Evolutionary conservation across 345 rosid genomes (phyloP).

Genomic region (Citrus trifoliata): DNA sequence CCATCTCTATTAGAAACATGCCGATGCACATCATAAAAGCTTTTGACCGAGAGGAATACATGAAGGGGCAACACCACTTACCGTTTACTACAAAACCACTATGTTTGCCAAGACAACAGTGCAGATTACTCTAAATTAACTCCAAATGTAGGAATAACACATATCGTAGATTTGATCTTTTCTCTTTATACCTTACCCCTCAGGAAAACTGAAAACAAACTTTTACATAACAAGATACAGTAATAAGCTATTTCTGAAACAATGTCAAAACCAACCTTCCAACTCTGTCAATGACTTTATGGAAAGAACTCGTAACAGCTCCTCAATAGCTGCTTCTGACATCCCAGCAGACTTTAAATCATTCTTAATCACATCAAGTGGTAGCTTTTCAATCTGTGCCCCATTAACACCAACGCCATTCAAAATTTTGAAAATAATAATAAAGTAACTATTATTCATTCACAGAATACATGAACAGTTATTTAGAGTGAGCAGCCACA

Average conservation of each 20-base stretch:
- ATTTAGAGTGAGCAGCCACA: neutral
- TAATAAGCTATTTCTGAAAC: neutral
- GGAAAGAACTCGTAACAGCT: constrained; percentile 73
- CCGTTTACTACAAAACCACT: neutral
- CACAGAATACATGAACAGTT: neutral
- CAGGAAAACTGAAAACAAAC: neutral
- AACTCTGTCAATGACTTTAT: constrained; percentile 68
- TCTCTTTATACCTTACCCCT: neutral
- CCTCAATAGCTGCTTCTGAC: constrained; percentile 61
- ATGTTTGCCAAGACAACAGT: neutral
- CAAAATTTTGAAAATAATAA: neutral
- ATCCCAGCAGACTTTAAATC: constrained; percentile 67
- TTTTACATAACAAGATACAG: neutral
- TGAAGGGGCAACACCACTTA: neutral
- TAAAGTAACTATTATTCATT: neutral
- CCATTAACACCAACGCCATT: constrained; percentile 3
- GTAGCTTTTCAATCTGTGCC: constrained; percentile 74
- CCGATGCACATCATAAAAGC: no score
- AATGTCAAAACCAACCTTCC: constrained; percentile 54
- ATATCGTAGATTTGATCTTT: neutral
- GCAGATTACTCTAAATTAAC: neutral
- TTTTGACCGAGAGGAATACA: neutral
- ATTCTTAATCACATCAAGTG: constrained; percentile 66
- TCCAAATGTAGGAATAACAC: neutral
- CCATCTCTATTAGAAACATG: no score